Evolutionary conservation across 352 stramenopile genomes (phyloP).

Genomic region (Phytophthora idaei): DNA sequence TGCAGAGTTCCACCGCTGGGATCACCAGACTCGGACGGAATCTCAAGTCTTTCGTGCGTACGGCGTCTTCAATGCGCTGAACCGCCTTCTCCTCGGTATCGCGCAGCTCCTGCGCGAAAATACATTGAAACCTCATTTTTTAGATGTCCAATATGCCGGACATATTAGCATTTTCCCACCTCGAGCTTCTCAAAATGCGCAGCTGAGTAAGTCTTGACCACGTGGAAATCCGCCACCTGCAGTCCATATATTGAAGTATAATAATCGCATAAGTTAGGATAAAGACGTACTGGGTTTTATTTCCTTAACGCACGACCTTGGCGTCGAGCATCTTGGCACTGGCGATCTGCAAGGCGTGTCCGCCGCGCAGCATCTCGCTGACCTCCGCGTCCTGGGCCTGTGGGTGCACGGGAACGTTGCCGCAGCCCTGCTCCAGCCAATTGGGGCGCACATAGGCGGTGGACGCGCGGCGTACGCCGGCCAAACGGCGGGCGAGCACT

Average conservation of each 20-base stretch:
- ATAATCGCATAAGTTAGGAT: too few relatives aligned
- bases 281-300: too few relatives aligned
- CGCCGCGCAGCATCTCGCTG: slow-evolving; percentile 77
- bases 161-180: slow-evolving; percentile 25
- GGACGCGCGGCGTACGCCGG: slow-evolving; percentile 13
- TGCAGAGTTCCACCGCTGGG: slow-evolving; percentile 58
- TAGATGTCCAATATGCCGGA: too few relatives aligned
- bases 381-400: slow-evolving; percentile 46
- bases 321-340: slow-evolving; percentile 54
- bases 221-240: slow-evolving; percentile 41
- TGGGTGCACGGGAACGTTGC: slow-evolving; percentile 54
- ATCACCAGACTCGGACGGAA: slow-evolving; percentile 78
- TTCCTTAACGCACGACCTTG: slow-evolving; percentile 30
- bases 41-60: slow-evolving; percentile 47
- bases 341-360: slow-evolving; percentile 66
- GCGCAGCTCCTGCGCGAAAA: slow-evolving; percentile 49
- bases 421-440: slow-evolving; percentile 74
- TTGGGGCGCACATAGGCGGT: slow-evolving; percentile 33
- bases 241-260: not conserved
- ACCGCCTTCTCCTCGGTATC: slow-evolving; percentile 51
- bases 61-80: slow-evolving; percentile 52
- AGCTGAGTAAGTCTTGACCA: slow-evolving; percentile 44
- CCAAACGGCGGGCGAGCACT: slow-evolving; percentile 5
- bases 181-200: slow-evolving; percentile 53
- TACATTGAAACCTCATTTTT: not conserved